phyloP scores from a whole-genome alignment of 2,329 filamentous ascomycete genomes.

The Epichloe gansuensis region DNA sequence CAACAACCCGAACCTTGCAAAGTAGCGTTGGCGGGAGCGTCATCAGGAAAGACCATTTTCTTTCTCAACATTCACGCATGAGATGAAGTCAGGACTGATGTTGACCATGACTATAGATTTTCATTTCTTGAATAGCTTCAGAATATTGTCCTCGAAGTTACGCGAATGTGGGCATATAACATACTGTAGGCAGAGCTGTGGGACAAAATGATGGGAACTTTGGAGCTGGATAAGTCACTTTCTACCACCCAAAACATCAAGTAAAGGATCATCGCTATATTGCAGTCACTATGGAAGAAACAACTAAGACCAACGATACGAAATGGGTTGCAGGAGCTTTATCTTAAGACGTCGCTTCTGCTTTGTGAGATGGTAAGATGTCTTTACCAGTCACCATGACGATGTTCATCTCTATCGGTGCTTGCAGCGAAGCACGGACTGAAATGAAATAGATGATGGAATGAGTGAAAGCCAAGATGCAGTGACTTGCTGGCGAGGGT shows the following conservation, averaged over 20 bases:
- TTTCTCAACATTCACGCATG: constrained; percentile 50
- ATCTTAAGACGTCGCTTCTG: not conserved
- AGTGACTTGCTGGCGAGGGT: not conserved
- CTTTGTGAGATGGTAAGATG: not conserved
- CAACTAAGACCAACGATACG: constrained; percentile 14
- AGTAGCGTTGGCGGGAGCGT: constrained; percentile 56
- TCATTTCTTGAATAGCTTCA: constrained; percentile 61
- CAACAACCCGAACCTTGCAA: constrained; percentile 56
- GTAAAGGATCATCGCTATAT: constrained; percentile 66
- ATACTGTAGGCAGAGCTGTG: constrained; percentile 73
- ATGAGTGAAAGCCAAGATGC: not conserved
- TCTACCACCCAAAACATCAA: constrained; percentile 59
- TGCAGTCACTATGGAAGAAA: not conserved
- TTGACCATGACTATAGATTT: constrained; percentile 85
- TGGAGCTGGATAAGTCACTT: constrained; percentile 56
- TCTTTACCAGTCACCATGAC: not conserved
- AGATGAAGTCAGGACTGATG: constrained; percentile 72
- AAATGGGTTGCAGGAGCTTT: constrained; percentile 1
- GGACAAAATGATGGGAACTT: constrained; percentile 77
- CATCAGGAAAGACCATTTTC: constrained; percentile 58
- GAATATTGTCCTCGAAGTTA: constrained; percentile 77
- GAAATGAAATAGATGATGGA: not conserved
- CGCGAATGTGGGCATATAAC: constrained; percentile 78
- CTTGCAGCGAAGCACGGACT: not conserved
- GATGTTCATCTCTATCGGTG: not conserved